Base-by-base conservation (phyloP, 768 basidiomycete species). In the Podaxis sp. region DNA sequence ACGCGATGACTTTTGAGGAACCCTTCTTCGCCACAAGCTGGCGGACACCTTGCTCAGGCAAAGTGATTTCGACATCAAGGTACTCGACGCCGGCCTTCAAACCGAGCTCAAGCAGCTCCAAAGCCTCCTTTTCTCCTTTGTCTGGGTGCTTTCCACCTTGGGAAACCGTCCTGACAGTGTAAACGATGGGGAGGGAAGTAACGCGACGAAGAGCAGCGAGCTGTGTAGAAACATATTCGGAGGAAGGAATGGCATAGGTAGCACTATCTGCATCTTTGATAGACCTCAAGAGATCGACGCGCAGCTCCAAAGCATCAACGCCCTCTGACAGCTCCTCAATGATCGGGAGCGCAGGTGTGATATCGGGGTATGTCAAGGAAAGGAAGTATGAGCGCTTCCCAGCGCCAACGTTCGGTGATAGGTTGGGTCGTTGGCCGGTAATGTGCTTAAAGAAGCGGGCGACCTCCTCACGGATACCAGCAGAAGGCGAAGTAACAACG, bases 111-210 rank as follows among this genome's bases (percentile, higher is more conserved):
- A 96, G 80, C 7, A 98, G 83, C 38, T 87, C 85, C 58, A 90
- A 84, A 9, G 88, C 89, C 63, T 90, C 89, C 56, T 86, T 83
- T 59, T 85, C 76, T 0, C 87, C 87, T 38, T 80, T 78, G 72
- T 96, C 90, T 0, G 96, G 94, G 83, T 94, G 95, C 17, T 89
- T 83, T 4, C 97, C 96, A 22, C 96, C 97, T 73, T 99, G 96
- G 0, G 89, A 84, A 13, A 84, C 80, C 3, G 94, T 94, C 27
- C 97, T 81, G 38, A 96, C 90, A 0, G 97, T 97, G 77, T 89
- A 98, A 63, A 98, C 87, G 67, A 98, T 86, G 2, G 97, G 97
- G 5, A 99, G 81, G 0, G 83, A 78, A 0, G 93, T 91, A 13
- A 79, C 81, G 40, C 89, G 85, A 55, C 95, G 87, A 17, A 98